Evolutionary conservation across 176 grass and related monocot species (phyloP).

Genomic region (Oryza coarctata): DNA sequence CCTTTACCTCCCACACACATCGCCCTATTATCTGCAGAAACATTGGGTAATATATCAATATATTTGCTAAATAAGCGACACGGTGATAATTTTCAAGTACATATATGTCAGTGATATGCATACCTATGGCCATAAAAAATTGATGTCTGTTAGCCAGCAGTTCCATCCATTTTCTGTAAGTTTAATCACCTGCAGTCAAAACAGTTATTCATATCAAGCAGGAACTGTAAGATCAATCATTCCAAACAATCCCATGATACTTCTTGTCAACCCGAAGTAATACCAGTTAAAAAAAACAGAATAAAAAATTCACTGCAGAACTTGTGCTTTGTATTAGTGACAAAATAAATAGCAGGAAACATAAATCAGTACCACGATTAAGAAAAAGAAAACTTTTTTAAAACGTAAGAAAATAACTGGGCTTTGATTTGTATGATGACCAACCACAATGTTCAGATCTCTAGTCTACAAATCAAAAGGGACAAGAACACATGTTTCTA

Average conservation of each 20-base stretch:
- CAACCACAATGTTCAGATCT: not conserved
- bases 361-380: not conserved
- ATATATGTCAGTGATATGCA: not conserved
- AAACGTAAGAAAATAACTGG: not conserved
- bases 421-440: not conserved
- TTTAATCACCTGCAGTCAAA: conserved; percentile 37
- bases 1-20: conserved; percentile 53
- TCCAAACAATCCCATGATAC: not conserved
- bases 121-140: conserved; percentile 63
- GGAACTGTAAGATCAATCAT: not conserved
- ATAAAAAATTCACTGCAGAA: not conserved
- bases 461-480: not conserved
- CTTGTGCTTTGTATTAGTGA: not conserved
- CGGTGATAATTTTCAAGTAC: not conserved
- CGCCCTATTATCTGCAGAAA: conserved; percentile 52
- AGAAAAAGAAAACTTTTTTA: not conserved
- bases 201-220: not conserved
- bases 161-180: conserved; percentile 48
- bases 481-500: not conserved
- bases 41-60: not conserved
- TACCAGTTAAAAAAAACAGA: conserved; percentile 5
- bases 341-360: not conserved
- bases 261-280: not conserved
- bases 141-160: conserved; percentile 50
- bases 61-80: not conserved